phyloP scores from a whole-genome alignment of 2,329 filamentous ascomycete genomes.

The Hansfordia pulvinata region DNA sequence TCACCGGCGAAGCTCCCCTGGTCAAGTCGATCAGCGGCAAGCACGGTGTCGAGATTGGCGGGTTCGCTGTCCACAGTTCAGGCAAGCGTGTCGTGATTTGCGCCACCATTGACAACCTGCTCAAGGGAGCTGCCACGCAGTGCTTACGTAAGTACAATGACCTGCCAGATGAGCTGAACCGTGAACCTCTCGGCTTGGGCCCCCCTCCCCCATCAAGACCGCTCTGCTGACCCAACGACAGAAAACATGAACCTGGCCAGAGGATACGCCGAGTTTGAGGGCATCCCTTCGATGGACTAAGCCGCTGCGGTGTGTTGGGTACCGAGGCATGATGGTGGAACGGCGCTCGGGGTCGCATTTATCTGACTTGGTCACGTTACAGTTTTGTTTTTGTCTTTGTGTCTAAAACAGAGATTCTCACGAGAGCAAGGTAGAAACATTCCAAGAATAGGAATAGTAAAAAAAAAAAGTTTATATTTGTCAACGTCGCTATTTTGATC shows the following conservation, averaged over 20 bases:
- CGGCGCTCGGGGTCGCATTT: too few relatives aligned
- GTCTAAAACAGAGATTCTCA: slow-evolving; percentile 1
- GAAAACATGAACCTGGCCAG: slow-evolving; percentile 65
- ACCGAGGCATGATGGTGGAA: too few relatives aligned
- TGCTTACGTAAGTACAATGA: slow-evolving; percentile 60
- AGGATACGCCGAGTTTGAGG: slow-evolving; percentile 59
- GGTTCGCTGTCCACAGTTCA: slow-evolving; percentile 80
- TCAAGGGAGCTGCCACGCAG: slow-evolving; percentile 88
- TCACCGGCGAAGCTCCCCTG: slow-evolving; percentile 72
- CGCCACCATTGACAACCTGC: slow-evolving; percentile 82
- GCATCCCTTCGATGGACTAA: slow-evolving; percentile 36
- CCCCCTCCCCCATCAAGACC: neutral
- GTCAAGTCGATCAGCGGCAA: slow-evolving; percentile 76
- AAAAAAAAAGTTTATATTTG: too few relatives aligned
- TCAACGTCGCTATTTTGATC: too few relatives aligned
- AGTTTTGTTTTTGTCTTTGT: slow-evolving; percentile 3
- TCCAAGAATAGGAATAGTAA: too few relatives aligned
- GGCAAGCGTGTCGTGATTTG: slow-evolving; percentile 92
- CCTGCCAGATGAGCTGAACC: too few relatives aligned
- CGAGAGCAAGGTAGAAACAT: neutral
- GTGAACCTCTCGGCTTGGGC: too few relatives aligned
- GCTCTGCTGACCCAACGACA: slow-evolving; percentile 11
- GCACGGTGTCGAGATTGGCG: slow-evolving; percentile 88
- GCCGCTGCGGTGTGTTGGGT: too few relatives aligned
- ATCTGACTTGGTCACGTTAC: too few relatives aligned